phyloP scores from a whole-genome alignment of 345 rosid species.

The Arabidopsis arenosa region DNA sequence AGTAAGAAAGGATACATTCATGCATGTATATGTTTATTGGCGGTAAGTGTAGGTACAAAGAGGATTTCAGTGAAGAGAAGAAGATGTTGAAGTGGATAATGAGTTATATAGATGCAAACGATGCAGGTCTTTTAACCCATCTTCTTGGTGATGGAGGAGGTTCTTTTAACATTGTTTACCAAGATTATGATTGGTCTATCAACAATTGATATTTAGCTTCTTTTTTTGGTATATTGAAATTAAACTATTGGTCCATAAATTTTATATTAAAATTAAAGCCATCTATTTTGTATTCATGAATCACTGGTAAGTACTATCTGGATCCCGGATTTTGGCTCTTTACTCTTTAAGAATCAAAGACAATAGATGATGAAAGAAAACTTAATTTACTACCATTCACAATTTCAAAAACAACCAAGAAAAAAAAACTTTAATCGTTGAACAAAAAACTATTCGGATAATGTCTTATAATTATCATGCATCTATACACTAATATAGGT shows the following conservation, averaged over 20 bases:
- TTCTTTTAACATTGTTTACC: constrained; percentile 59
- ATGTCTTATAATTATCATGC: constrained; percentile 11
- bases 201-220: constrained; percentile 46
- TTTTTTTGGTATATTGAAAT: background rate
- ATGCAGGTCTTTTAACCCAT: constrained; percentile 76
- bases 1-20: background rate
- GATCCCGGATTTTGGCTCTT: background rate
- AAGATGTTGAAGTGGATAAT: constrained; percentile 74
- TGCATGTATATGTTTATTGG: background rate
- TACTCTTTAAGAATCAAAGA: background rate
- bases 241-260: background rate
- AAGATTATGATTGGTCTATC: constrained; percentile 79
- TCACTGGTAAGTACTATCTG: background rate
- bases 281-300: constrained; percentile 11
- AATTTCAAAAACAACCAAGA: no score
- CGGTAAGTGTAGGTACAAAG: constrained; percentile 59
- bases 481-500: background rate
- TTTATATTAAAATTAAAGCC: background rate
- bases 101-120: constrained; percentile 70
- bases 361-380: background rate
- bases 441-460: background rate
- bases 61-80: constrained; percentile 75
- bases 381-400: no score
- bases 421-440: no score
- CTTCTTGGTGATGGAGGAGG: constrained; percentile 74